These are phyloP conservation scores for Pelargonium australe DNA, from an alignment of 441 rosid species.

Conservation along the genomic window DNA sequence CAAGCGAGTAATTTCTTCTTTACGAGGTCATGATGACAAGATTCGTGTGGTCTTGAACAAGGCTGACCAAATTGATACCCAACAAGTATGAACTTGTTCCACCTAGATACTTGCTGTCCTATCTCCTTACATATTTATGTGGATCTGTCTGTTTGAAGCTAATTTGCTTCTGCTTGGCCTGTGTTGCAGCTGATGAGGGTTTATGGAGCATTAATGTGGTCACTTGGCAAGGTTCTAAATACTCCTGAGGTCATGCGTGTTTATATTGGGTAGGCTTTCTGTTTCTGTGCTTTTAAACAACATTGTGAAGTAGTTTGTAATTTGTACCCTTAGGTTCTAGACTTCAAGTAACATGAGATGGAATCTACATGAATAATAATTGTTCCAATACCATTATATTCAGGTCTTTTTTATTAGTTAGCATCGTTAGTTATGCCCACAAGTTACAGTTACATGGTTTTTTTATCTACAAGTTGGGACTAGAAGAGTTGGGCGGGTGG, in stretches of 20 bases:
- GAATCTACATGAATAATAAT: neutral
- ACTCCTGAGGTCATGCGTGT: slow-evolving; percentile 94
- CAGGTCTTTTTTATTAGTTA: neutral
- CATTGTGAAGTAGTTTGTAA: neutral
- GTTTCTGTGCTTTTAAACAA: neutral
- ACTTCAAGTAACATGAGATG: slow-evolving; percentile 2
- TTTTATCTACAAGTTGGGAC: neutral
- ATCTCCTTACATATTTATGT: slow-evolving; percentile 9
- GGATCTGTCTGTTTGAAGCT: neutral
- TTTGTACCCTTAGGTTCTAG: neutral
- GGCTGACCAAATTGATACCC: slow-evolving; percentile 92
- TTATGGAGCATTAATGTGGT: slow-evolving; percentile 97
- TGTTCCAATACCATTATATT: neutral
- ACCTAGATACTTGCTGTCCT: slow-evolving; percentile 5
- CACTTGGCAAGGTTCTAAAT: slow-evolving; percentile 90
- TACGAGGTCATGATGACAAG: slow-evolving; percentile 95
- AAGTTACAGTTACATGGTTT: neutral
- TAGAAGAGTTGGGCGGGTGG: neutral
- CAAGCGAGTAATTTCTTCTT: slow-evolving; percentile 87
- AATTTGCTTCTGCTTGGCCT: slow-evolving; percentile 7
- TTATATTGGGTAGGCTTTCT: slow-evolving; percentile 70
- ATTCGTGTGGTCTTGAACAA: slow-evolving; percentile 92
- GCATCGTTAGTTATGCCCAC: neutral
- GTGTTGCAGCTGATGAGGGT: slow-evolving; percentile 84
- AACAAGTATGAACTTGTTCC: slow-evolving; percentile 47